phyloP scores from a whole-genome alignment of 2,329 filamentous ascomycete genomes.

The Venturia nashicola region DNA sequence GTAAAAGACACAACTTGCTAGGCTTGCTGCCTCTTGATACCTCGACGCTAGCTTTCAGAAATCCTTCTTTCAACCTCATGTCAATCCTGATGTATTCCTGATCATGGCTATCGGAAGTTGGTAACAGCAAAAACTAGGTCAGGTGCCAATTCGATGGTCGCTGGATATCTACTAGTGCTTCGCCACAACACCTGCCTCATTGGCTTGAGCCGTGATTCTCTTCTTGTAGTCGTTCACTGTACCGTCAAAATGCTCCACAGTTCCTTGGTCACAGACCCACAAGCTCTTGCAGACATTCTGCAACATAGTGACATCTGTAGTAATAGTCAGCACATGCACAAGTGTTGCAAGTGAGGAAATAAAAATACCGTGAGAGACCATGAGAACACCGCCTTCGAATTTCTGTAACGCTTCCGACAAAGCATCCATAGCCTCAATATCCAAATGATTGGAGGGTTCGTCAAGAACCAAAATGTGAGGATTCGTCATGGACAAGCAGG shows the following conservation, averaged over 20 bases:
- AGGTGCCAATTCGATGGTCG: not conserved
- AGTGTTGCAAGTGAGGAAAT: conserved; percentile 45
- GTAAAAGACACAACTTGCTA: not conserved
- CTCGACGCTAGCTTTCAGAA: not conserved
- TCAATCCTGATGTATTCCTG: not conserved
- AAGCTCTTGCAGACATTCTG: conserved; percentile 89
- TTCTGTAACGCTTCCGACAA: conserved; percentile 69
- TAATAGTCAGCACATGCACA: conserved; percentile 95
- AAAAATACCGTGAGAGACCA: conserved; percentile 79
- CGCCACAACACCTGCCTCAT: conserved; percentile 69
- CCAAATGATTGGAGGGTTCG: conserved; percentile 95
- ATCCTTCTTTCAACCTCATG: not conserved
- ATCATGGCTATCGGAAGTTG: not conserved
- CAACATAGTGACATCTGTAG: conserved; percentile 97
- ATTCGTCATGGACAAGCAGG: conserved; percentile 85
- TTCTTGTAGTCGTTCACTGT: conserved; percentile 97
- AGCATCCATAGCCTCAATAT: conserved; percentile 99
- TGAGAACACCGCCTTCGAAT: conserved; percentile 90
- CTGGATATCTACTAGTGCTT: not conserved
- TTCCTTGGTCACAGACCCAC: conserved; percentile 93
- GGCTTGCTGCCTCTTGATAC: not conserved
- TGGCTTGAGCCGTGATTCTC: conserved; percentile 80
- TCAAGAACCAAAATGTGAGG: conserved; percentile 96
- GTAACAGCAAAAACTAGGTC: no score
- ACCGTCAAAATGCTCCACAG: conserved; percentile 89